phyloP scores from a whole-genome alignment of 2,329 filamentous ascomycete species.

The Chlorencoelia australis region DNA sequence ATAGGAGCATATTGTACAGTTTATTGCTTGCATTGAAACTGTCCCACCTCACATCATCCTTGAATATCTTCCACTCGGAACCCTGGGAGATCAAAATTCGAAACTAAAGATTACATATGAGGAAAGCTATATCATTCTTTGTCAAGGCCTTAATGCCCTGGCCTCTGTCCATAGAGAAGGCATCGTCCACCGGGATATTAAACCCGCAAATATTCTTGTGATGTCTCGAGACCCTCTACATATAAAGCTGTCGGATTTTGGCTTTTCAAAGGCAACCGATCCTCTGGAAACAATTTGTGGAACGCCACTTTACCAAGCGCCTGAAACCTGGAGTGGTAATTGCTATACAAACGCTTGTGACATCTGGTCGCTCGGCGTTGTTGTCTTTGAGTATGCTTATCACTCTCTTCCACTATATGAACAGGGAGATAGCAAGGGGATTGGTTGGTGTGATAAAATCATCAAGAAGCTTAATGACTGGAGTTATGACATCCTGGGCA shows the following conservation, averaged over 20 bases:
- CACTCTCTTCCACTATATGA: background rate
- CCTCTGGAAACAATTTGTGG: slow-evolving; percentile 85
- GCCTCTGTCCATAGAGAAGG: slow-evolving; percentile 12
- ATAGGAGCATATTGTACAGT: slow-evolving; percentile 9
- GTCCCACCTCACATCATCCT: slow-evolving; percentile 10
- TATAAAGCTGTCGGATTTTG: slow-evolving; percentile 15
- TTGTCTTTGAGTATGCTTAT: slow-evolving; percentile 81
- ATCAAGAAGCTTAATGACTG: slow-evolving; percentile 1
- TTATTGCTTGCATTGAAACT: slow-evolving; percentile 1
- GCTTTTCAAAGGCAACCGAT: slow-evolving; percentile 58
- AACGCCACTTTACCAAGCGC: slow-evolving; percentile 89
- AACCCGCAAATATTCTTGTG: slow-evolving; percentile 14
- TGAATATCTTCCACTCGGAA: slow-evolving; percentile 13
- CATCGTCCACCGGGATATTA: slow-evolving; percentile 12
- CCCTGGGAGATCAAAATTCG: slow-evolving; percentile 8
- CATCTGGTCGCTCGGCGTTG: slow-evolving; percentile 31
- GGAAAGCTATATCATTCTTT: slow-evolving; percentile 8
- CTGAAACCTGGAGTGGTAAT: slow-evolving; percentile 51
- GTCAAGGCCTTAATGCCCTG: slow-evolving; percentile 10
- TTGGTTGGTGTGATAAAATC: slow-evolving; percentile 1
- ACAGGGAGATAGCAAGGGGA: background rate
- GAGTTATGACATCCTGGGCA: background rate
- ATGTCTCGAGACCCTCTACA: slow-evolving; percentile 44
- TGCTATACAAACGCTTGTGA: slow-evolving; percentile 90
- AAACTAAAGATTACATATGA: slow-evolving; percentile 3